phyloP scores from a whole-genome alignment of 768 basidiomycete genomes.

The Russula brevipes region DNA sequence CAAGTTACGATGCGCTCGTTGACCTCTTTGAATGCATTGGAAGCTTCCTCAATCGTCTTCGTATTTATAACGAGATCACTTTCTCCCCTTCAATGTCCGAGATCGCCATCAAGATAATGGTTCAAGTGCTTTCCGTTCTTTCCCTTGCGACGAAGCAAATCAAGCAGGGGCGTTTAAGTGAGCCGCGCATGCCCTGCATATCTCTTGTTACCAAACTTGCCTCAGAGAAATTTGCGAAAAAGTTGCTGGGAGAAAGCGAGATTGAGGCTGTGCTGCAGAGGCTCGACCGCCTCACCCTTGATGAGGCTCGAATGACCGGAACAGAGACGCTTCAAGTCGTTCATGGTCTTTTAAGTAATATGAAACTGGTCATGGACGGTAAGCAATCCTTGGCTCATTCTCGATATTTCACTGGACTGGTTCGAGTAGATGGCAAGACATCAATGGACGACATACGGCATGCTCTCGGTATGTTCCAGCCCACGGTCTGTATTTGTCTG shows the following conservation, averaged over 20 bases:
- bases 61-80: not conserved
- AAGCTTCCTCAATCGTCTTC: not conserved
- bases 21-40: not conserved
- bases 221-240: not conserved
- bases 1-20: not conserved
- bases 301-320: not conserved
- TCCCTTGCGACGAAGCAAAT: not conserved
- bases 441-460: not conserved
- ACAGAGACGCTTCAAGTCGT: not conserved
- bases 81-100: not conserved
- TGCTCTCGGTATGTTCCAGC: not conserved
- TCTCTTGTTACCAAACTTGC: not conserved
- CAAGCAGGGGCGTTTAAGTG: not conserved
- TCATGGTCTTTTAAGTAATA: not conserved
- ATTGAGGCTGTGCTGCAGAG: not conserved
- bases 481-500: too few species aligned
- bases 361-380: not conserved
- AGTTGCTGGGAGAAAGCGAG: not conserved
- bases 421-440: not conserved
- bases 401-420: not conserved
- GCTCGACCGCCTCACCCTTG: not conserved
- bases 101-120: not conserved
- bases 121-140: conserved; percentile 1
- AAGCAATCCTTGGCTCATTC: not conserved
- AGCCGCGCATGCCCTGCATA: not conserved